Percentiles rank a stretch among this genome's conserved stretches.
phyloP scores from a whole-genome alignment of 768 basidiomycete species.

The Auriscalpium orientale region DNA sequence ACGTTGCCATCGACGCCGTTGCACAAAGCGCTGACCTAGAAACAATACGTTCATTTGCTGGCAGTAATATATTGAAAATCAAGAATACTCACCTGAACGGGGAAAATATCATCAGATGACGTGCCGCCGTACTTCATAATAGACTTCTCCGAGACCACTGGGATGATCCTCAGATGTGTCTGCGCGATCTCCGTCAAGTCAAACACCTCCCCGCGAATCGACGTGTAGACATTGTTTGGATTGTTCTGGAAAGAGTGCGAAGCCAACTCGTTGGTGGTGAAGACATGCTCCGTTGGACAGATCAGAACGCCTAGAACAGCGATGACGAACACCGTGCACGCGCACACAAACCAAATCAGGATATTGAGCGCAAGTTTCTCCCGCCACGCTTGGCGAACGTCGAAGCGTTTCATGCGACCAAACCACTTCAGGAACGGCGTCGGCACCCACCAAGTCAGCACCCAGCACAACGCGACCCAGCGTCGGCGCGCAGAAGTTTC shows the following conservation, averaged over 20 bases:
- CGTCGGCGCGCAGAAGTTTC: constrained; percentile 72
- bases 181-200: constrained; percentile 65
- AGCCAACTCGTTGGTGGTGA: constrained; percentile 66
- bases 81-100: constrained; percentile 63
- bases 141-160: constrained; percentile 66
- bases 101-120: constrained; percentile 73
- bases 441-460: constrained; percentile 91
- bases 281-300: constrained; percentile 93
- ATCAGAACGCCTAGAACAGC: constrained; percentile 81
- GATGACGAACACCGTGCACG: constrained; percentile 87
- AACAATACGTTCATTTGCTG: constrained; percentile 2
- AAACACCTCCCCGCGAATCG: constrained; percentile 92
- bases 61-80: neutral
- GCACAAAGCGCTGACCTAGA: constrained; percentile 85
- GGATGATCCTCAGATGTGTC: constrained; percentile 60
- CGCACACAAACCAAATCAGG: constrained; percentile 92
- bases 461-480: constrained; percentile 86
- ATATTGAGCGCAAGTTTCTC: constrained; percentile 95
- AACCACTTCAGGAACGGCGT: constrained; percentile 56
- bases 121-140: constrained; percentile 81
- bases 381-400: constrained; percentile 93
- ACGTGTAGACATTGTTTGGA: constrained; percentile 71
- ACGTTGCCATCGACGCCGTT: constrained; percentile 76
- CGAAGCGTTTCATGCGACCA: constrained; percentile 91
- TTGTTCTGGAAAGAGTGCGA: constrained; percentile 55